Evolutionary conservation across 164 flowering plant genomes (phyloP), one percentile per base, ranked within the genome.

Genomic region (Stephania yunnanensis): DNA sequence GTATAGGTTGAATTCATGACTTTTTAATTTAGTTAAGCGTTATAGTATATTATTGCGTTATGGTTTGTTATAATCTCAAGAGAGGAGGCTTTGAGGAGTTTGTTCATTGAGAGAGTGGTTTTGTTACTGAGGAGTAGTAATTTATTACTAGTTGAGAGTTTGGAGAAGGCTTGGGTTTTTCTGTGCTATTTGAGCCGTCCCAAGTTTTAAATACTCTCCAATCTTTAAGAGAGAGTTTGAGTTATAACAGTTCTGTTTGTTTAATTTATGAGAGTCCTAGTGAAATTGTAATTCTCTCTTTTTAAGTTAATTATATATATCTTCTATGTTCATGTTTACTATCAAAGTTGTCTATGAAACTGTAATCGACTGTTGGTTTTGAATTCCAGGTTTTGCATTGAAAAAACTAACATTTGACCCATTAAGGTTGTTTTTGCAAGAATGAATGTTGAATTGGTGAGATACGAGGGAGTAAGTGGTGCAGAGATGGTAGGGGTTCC

Each of bases 151-250:
- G 22, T 12, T 2, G 36, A 70, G 12, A 55, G 61, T 70, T 36
- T 31, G 67, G 69, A 61, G 46, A 46, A 58, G 78, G 77, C 84
- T 81, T 85, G 89, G 90, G 87, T 87, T 89, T 89, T 87, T 79
- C 42, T 72, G 86, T 82, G 92, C 89, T 85, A 29, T 76, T 79
- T 45, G 88, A 89, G 92, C 90, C 82, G 87, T 87, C 80, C 88
- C 90, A 81, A 80, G 71, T 44, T 72, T 29, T 46, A 13, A 13
- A 44, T 36, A 50, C 65, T 73, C 45, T 22, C 44, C 69, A 71
- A 52, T 31, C 61, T 61, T 58, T 25, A 65, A 50, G 65, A 13
- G 46, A 25, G 7, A 42, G 19, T 36, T 36, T 36, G 4, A 36
- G 42, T 36, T 36, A 36, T 29, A 13, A 31, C 55, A 50, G 46